Base-by-base conservation (phyloP, 2,329 filamentous ascomycete genomes). In the Colletotrichum orbiculare region DNA sequence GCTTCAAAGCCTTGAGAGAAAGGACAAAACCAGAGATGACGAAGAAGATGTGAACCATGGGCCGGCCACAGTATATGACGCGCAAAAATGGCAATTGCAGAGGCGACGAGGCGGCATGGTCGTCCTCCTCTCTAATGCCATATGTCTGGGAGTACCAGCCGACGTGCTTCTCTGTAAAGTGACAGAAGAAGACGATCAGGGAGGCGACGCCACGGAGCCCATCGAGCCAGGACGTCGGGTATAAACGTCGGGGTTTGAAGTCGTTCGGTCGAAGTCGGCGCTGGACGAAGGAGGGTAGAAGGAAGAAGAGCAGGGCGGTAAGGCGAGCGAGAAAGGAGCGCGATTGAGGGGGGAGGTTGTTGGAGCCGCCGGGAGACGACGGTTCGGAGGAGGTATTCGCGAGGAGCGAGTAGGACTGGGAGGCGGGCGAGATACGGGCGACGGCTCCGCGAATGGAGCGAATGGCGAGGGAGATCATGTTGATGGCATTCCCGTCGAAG, bases 31-130 rank as follows among this genome's bases (percentile, higher is more conserved):
- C 82, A 1, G 82, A 84, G 41, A 85, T 81, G 68, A 84, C 78
- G 71, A 84, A 84, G 72, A 85, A 84, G 50, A 85, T 77, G 69
- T 82, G 79, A 3, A 85, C 82, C 79, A 82, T 82, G 8, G 81
- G 79, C 15, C 78, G 76, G 15, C 81, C 81, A 13, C 79, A 79
- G 68, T 76, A 81, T 17, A 83, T 58, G 35, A 82, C 73, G 57
- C 81, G 77, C 8, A 82, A 11, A 54, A 81, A 79, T 2, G 82
- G 82, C 12, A 83, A 71, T 70, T 84, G 82, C 17, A 83, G 67
- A 12, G 70, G 71, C 6, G 75, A 76, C 3, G 75, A 75, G 50
- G 69, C 68, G 67, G 53, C 69, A 43, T 68, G 72, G n/a, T 74
- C 72, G 54, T 79, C 77, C 9, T 67, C 58, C 5, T 69, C 52